A percentile compares a stretch with the other conserved stretches of the same genome.
Conservation (phyloP, 495 filamentous ascomycete species). For the Chlorociboria aeruginascens region DNA sequence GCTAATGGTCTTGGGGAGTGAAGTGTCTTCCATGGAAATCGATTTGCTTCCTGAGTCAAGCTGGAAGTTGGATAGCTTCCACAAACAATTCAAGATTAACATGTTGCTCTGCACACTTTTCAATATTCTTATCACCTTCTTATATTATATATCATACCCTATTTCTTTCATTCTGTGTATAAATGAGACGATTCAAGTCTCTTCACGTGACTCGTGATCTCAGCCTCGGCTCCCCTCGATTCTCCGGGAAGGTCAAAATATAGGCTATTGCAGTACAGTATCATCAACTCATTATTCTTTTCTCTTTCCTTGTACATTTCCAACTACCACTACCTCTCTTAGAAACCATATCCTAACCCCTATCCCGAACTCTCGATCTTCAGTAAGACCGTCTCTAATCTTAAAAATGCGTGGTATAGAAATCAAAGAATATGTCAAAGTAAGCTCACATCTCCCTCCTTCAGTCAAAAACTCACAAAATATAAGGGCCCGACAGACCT, state of each 20-base stretch:
- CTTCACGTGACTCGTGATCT: background rate
- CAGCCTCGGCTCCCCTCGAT: slow-evolving; percentile 4
- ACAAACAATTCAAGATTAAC: no score
- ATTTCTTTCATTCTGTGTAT: background rate
- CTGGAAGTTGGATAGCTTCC: no score
- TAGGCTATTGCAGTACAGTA: no score
- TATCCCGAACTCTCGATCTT: background rate
- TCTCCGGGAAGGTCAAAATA: background rate
- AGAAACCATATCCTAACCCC: no score
- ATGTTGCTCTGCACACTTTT: no score
- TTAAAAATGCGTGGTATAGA: slow-evolving; percentile 71
- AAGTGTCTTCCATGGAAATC: no score
- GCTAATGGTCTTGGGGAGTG: no score
- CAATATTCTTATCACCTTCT: no score
- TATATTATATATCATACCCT: background rate
- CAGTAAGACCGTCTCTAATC: background rate
- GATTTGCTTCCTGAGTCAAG: no score
- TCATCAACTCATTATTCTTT: background rate
- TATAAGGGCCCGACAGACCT: slow-evolving; percentile 67
- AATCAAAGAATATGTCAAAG: slow-evolving; percentile 73
- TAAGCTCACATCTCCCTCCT: slow-evolving; percentile 16
- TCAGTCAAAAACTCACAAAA: slow-evolving; percentile 6
- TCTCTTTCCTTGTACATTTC: background rate
- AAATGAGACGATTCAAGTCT: no score
- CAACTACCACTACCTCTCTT: background rate